Conservation (phyloP, 805 yeast genomes). For the Lipomyces starkeyi region DNA sequence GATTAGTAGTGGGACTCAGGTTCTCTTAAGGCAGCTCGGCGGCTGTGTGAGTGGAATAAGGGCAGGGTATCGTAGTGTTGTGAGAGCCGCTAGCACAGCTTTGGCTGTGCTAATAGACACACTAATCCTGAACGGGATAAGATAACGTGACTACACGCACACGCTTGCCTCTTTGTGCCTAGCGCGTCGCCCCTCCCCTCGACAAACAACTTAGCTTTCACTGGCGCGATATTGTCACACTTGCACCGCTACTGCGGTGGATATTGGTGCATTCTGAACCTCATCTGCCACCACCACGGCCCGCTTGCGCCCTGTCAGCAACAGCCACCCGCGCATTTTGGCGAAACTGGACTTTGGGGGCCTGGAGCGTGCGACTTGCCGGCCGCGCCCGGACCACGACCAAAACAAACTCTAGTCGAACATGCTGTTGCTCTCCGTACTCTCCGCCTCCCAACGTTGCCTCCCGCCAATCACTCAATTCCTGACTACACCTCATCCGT, state of each 20-base stretch:
- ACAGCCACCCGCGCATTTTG: conserved; percentile 12
- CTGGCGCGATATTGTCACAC: neutral
- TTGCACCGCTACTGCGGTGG: neutral
- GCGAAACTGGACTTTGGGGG: conserved; percentile 11
- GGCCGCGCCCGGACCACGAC: conserved; percentile 14
- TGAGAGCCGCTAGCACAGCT: neutral
- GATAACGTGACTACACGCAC: neutral
- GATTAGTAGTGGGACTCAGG: too few species aligned
- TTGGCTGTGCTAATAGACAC: too few species aligned
- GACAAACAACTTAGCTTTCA: neutral
- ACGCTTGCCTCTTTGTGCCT: neutral
- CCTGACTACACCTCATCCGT: neutral
- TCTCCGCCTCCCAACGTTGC: neutral
- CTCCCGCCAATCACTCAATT: neutral
- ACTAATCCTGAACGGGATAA: neutral
- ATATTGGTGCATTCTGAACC: neutral
- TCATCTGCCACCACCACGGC: neutral
- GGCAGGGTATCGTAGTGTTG: too few species aligned
- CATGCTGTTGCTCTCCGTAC: conserved; percentile 8
- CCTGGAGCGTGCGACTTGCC: neutral
- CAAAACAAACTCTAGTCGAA: conserved; percentile 25
- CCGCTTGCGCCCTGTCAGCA: neutral
- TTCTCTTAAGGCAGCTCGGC: too few species aligned
- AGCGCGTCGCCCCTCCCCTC: neutral
- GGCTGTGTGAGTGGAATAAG: too few species aligned